A percentile compares a stretch with the other conserved stretches of the same genome.
These are phyloP conservation scores for Paramecium pentaurelia DNA, from an alignment of 73 alveolate genomes.

Conservation along the genomic window DNA sequence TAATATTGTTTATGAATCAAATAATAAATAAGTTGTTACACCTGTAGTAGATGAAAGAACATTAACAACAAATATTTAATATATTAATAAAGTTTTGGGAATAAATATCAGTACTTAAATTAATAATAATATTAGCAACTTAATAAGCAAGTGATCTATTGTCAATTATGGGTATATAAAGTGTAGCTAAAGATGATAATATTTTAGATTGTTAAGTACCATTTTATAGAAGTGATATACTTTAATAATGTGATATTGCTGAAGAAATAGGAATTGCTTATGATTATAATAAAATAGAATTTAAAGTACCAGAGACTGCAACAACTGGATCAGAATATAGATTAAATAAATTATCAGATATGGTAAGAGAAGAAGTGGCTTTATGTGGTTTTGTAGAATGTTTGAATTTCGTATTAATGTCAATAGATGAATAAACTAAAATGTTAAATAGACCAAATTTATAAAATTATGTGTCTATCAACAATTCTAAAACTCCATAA, in stretches of 20 bases:
- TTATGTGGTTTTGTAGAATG: slow-evolving; percentile 96
- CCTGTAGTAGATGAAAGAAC: slow-evolving; percentile 35
- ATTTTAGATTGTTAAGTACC: slow-evolving; percentile 74
- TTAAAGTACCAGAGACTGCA: slow-evolving; percentile 76
- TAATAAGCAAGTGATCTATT: slow-evolving; percentile 30
- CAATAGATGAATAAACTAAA: slow-evolving; percentile 80
- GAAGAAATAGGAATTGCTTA: slow-evolving; percentile 96
- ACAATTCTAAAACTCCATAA: slow-evolving; percentile 79
- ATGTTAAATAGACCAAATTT: slow-evolving; percentile 66
- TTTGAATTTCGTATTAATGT: slow-evolving; percentile 86
- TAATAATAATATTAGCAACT: neutral
- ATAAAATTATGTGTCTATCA: slow-evolving; percentile 68
- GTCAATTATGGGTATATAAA: slow-evolving; percentile 26
- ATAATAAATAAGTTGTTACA: neutral
- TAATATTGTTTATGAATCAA: slow-evolving; percentile 51
- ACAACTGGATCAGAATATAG: slow-evolving; percentile 84
- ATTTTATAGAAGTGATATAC: slow-evolving; percentile 80
- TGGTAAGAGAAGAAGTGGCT: slow-evolving; percentile 96
- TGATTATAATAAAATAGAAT: slow-evolving; percentile 89
- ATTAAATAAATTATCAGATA: slow-evolving; percentile 87
- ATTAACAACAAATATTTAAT: neutral
- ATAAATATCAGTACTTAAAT: slow-evolving; percentile 5
- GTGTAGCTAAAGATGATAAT: neutral
- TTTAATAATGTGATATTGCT: slow-evolving; percentile 91
- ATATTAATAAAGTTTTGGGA: slow-evolving; percentile 44